These are phyloP conservation scores for Phytophthora quininea DNA, from an alignment of 352 stramenopile species.

Conservation along the genomic window DNA sequence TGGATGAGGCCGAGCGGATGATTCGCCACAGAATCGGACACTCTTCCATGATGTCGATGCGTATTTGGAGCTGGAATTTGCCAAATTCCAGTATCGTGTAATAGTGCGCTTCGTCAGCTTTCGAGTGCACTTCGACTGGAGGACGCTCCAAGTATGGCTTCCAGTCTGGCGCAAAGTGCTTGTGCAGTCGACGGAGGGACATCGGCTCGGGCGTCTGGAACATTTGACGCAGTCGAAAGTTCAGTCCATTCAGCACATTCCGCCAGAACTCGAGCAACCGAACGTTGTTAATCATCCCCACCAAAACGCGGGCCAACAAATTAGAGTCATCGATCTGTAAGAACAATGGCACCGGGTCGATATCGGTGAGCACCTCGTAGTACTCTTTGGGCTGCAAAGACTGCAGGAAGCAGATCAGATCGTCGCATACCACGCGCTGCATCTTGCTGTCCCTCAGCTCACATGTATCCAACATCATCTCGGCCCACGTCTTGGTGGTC, in stretches of 20 bases:
- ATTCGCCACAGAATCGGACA: conserved; percentile 60
- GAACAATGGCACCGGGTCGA: conserved; percentile 5
- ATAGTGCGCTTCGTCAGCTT: conserved; percentile 17
- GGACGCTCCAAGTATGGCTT: conserved; percentile 35
- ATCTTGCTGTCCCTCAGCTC: conserved; percentile 25
- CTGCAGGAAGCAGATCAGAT: conserved; percentile 36
- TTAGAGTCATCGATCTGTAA: conserved; percentile 32
- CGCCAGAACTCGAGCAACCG: conserved; percentile 52
- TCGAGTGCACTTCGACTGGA: conserved; percentile 24
- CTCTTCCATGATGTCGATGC: conserved; percentile 35
- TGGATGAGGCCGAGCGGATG: conserved; percentile 32
- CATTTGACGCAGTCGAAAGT: conserved; percentile 22
- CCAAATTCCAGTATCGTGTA: conserved; percentile 41
- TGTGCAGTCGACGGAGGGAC: conserved; percentile 54
- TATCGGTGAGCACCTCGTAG: conserved; percentile 21
- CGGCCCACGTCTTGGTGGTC: conserved; percentile 53
- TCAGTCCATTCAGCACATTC: conserved; percentile 43
- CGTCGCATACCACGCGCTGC: conserved; percentile 29
- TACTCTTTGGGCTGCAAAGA: conserved; percentile 26
- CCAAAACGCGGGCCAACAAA: conserved; percentile 39
- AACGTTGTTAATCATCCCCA: conserved; percentile 54
- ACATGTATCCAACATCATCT: conserved; percentile 36
- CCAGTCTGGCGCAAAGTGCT: conserved; percentile 50
- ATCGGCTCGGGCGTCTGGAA: conserved; percentile 31
- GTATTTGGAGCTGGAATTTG: conserved; percentile 53